Evolutionary conservation across 345 rosid species (phyloP).

Genomic region (Stellera chamaejasme): DNA sequence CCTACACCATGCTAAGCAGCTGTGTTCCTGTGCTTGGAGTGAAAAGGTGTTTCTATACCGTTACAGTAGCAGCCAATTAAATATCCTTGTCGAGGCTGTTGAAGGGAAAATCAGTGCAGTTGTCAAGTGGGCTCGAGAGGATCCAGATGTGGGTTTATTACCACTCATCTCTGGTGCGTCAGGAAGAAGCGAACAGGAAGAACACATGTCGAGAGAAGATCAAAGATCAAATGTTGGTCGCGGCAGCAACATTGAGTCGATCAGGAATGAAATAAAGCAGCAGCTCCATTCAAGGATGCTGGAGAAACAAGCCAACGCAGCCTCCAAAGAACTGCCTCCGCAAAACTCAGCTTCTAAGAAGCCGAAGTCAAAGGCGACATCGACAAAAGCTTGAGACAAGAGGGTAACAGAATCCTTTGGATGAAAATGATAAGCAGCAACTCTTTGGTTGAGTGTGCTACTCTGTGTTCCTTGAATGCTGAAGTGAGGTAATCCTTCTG

Average conservation of each 20-base stretch:
- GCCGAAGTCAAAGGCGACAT: not conserved
- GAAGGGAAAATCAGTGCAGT: constrained; percentile 45
- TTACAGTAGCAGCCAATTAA: constrained; percentile 38
- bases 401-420: too few species aligned
- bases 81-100: constrained; percentile 50
- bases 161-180: constrained; percentile 12
- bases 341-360: constrained; percentile 3
- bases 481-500: too few species aligned
- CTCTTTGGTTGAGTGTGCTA: too few species aligned
- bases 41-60: constrained; percentile 44
- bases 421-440: too few species aligned
- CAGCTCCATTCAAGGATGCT: not conserved
- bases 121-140: constrained; percentile 35
- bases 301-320: constrained; percentile 2
- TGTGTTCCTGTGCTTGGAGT: constrained; percentile 55
- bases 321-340: not conserved
- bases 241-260: constrained; percentile 15
- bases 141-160: constrained; percentile 23
- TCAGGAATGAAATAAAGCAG: constrained; percentile 25
- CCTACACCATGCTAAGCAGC: constrained; percentile 47
- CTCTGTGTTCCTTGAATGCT: too few species aligned
- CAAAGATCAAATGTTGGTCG: constrained; percentile 8
- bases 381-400: too few species aligned
- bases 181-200: constrained; percentile 15
- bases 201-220: constrained; percentile 2